Evolutionary conservation across 129 eudicot genomes (phyloP).

Genomic region (Dittrichia graveolens): DNA sequence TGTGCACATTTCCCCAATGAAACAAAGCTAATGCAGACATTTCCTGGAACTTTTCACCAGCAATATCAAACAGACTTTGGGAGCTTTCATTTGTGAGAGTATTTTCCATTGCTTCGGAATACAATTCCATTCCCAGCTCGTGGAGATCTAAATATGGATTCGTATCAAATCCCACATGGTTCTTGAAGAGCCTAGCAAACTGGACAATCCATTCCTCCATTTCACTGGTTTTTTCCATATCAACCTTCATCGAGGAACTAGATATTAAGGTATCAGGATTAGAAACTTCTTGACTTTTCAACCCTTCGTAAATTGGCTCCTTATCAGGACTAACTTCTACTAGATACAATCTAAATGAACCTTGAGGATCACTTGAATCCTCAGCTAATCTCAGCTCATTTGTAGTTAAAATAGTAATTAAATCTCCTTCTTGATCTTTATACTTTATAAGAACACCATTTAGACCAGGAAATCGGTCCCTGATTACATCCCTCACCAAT

Average conservation of each 20-base stretch:
- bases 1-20: slow-evolving; percentile 90
- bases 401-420: slow-evolving; percentile 78
- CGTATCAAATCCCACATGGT: slow-evolving; percentile 89
- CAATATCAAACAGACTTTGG: slow-evolving; percentile 64
- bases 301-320: slow-evolving; percentile 74
- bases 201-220: slow-evolving; percentile 79
- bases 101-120: slow-evolving; percentile 91
- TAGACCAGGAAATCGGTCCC: slow-evolving; percentile 71
- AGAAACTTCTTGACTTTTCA: slow-evolving; percentile 13
- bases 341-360: slow-evolving; percentile 61
- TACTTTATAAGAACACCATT: slow-evolving; percentile 86
- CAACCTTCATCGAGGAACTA: slow-evolving; percentile 29
- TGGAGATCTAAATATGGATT: slow-evolving; percentile 91
- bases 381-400: slow-evolving; percentile 85
- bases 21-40: slow-evolving; percentile 89
- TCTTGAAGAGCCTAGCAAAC: slow-evolving; percentile 76
- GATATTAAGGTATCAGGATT: slow-evolving; percentile 27
- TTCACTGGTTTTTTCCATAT: slow-evolving; percentile 23
- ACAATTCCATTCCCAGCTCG: slow-evolving; percentile 81
- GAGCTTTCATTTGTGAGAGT: slow-evolving; percentile 66
- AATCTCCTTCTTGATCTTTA: slow-evolving; percentile 89
- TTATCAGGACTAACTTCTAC: slow-evolving; percentile 72
- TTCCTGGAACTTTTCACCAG: slow-evolving; percentile 77
- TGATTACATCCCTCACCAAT: slow-evolving; percentile 71
- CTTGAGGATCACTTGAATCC: slow-evolving; percentile 52